Conservation (phyloP, 257 asterid species). For the Cinchona pubescens region DNA sequence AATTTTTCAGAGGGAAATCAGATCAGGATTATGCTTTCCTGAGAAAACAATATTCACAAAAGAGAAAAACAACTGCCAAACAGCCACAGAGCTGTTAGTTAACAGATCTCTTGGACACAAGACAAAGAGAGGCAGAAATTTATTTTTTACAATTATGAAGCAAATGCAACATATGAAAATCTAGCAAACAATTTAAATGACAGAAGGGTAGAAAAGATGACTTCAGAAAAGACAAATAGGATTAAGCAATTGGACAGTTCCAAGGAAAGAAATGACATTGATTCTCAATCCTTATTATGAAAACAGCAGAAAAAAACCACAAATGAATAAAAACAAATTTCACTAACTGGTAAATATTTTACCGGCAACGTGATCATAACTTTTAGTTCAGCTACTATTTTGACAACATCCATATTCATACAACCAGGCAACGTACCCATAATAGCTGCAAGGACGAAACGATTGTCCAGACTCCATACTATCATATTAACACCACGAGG, state of each 20-base stretch:
- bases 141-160: neutral
- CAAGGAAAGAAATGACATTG: neutral
- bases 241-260: neutral
- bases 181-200: neutral
- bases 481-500: conserved; percentile 99
- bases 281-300: neutral
- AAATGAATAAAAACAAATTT: conserved; percentile 1
- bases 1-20: conserved; percentile 16
- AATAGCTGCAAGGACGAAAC: conserved; percentile 98
- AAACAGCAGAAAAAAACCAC: neutral
- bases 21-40: conserved; percentile 6
- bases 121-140: neutral
- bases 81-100: neutral
- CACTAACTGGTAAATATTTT: neutral
- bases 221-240: neutral
- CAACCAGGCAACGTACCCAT: conserved; percentile 64
- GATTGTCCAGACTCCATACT: conserved; percentile 97
- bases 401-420: conserved; percentile 9
- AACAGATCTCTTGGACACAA: neutral
- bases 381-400: neutral
- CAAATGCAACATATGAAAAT: neutral
- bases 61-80: neutral
- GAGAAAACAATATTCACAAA: neutral
- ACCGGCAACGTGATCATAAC: neutral
- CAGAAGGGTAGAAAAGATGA: neutral